These are phyloP conservation scores for Toxoplasma gondii DNA, from an alignment of 169 alveolate species.

Conservation along the genomic window DNA sequence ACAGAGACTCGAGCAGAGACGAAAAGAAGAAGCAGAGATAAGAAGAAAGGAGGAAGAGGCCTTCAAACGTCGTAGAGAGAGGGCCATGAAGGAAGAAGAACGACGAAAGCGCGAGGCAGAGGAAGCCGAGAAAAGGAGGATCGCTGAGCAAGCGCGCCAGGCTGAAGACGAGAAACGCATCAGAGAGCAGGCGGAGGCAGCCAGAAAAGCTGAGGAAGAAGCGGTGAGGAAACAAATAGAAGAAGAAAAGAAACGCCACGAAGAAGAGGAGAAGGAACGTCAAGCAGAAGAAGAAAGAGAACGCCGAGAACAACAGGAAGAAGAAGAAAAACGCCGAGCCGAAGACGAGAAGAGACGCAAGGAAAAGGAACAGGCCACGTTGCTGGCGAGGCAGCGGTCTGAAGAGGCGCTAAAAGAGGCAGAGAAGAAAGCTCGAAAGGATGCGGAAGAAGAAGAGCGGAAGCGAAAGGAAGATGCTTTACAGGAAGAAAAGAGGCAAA, in stretches of 20 bases:
- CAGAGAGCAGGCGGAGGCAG: not conserved
- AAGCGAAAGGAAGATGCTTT: not conserved
- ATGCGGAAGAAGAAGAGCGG: not conserved
- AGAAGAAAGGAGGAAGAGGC: conserved; percentile 9
- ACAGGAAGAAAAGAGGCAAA: not conserved
- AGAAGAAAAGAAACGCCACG: not conserved
- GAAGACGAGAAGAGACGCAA: not conserved
- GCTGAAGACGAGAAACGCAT: not conserved
- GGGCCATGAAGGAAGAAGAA: conserved; percentile 10
- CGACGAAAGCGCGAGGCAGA: conserved; percentile 34
- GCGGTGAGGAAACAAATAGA: not conserved
- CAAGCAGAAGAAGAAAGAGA: not conserved
- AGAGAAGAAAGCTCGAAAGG: not conserved
- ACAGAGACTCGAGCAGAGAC: not conserved
- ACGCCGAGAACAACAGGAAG: not conserved
- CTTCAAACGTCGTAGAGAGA: conserved; percentile 5
- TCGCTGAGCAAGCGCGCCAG: not conserved
- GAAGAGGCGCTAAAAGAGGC: not conserved
- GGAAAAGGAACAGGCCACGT: not conserved
- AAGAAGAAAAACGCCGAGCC: not conserved
- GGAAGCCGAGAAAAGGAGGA: conserved; percentile 18
- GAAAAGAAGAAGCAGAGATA: not conserved
- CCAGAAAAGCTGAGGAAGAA: not conserved
- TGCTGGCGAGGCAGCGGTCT: not conserved
- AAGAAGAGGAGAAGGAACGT: not conserved